These are phyloP conservation scores for Talaromyces wortmannii DNA, from an alignment of 495 filamentous ascomycete genomes.

Conservation along the genomic window DNA sequence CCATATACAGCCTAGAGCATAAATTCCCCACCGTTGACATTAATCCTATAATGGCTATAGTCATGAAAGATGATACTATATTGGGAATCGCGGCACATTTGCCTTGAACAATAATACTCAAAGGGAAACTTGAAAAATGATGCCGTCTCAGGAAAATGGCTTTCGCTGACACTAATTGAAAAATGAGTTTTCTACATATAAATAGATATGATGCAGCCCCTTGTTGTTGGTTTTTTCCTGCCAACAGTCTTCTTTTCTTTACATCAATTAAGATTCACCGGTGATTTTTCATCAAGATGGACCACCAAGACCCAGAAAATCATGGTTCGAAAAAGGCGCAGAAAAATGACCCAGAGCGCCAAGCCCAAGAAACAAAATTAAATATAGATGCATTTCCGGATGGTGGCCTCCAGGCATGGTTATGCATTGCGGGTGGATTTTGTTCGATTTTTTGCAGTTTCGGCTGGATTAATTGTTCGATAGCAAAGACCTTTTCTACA, in stretches of 20 bases:
- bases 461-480: constrained; percentile 39
- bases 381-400: background rate
- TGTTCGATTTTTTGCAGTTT: constrained; percentile 30
- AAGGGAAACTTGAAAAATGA: background rate
- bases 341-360: background rate
- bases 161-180: background rate
- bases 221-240: background rate
- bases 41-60: no score
- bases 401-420: background rate
- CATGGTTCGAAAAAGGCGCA: background rate
- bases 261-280: no score
- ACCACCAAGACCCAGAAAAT: background rate
- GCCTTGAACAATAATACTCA: no score
- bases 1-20: no score
- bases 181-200: background rate
- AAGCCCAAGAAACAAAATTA: background rate
- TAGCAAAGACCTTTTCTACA: background rate
- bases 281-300: no score
- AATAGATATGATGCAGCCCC: background rate
- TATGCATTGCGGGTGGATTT: background rate
- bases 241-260: background rate
- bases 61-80: no score
- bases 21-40: no score
- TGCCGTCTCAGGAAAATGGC: background rate
- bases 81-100: no score